A percentile compares a stretch with the other conserved stretches of the same genome.
Evolutionary conservation across 2,329 filamentous ascomycete genomes (phyloP).

Genomic region (Trichophyton mentagrophytes): DNA sequence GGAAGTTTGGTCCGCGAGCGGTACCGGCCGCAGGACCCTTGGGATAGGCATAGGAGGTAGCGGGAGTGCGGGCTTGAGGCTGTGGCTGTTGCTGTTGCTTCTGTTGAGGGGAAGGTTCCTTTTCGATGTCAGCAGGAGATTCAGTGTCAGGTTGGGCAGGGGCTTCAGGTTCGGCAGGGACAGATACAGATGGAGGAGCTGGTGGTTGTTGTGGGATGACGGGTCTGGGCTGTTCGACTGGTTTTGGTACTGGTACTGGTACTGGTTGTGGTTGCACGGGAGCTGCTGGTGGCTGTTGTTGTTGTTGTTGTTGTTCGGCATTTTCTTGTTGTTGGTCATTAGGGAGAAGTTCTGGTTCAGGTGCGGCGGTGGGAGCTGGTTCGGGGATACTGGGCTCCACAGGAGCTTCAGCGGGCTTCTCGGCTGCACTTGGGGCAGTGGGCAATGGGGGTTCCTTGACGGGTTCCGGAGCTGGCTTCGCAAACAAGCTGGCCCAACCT

Average conservation of each 20-base stretch:
- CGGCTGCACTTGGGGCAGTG: slow-evolving; percentile 18
- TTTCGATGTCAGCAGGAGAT: slow-evolving; percentile 27
- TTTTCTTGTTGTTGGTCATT: not conserved
- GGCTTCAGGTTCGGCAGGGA: slow-evolving; percentile 28
- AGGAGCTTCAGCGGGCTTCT: slow-evolving; percentile 21
- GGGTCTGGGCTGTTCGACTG: slow-evolving; percentile 26
- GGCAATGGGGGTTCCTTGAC: slow-evolving; percentile 40
- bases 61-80: slow-evolving; percentile 50
- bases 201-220: slow-evolving; percentile 13
- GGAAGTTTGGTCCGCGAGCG: slow-evolving; percentile 62
- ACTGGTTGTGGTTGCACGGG: not conserved
- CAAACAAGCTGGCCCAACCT: slow-evolving; percentile 63
- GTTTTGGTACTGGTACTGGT: not conserved
- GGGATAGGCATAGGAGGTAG: slow-evolving; percentile 35
- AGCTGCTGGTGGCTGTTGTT: not conserved
- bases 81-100: slow-evolving; percentile 52
- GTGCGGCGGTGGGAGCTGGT: not conserved
- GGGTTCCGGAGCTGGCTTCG: slow-evolving; percentile 44
- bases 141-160: slow-evolving; percentile 31
- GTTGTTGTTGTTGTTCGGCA: not conserved
- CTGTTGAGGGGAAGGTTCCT: slow-evolving; percentile 65
- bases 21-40: slow-evolving; percentile 62
- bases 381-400: slow-evolving; percentile 11
- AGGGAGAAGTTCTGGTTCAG: not conserved
- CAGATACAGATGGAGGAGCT: slow-evolving; percentile 4